Percentiles rank a stretch among this genome's conserved stretches.
Evolutionary conservation across 306 rosid species (phyloP).

Genomic region (Dicorynia guianensis): DNA sequence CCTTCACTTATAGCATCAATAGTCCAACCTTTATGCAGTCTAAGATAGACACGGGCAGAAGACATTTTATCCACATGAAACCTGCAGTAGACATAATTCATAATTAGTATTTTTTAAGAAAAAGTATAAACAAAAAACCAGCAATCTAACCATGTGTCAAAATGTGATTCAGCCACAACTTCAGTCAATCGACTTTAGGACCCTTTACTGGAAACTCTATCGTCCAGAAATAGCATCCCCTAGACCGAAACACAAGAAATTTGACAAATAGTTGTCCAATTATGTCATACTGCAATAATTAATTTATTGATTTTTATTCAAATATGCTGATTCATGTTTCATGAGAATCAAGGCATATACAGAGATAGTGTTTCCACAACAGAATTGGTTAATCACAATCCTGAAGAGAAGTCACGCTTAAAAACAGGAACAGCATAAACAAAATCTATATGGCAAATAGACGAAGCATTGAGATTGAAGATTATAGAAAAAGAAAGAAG

Average conservation of each 20-base stretch:
- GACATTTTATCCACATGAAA: slow-evolving; percentile 99
- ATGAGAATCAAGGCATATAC: neutral
- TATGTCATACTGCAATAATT: neutral
- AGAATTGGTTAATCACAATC: slow-evolving; percentile 29
- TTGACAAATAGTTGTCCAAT: slow-evolving; percentile 3
- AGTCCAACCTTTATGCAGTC: slow-evolving; percentile 90
- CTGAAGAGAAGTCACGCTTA: neutral
- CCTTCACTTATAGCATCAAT: slow-evolving; percentile 88
- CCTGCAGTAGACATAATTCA: slow-evolving; percentile 54
- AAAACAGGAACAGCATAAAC: neutral
- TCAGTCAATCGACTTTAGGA: neutral
- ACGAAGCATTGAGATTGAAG: too few relatives aligned
- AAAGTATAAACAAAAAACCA: neutral
- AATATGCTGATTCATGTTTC: too few relatives aligned
- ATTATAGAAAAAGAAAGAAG: too few relatives aligned
- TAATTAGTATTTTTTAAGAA: neutral
- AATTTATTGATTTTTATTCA: too few relatives aligned
- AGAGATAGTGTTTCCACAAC: neutral
- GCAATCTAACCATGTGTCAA: slow-evolving; percentile 9
- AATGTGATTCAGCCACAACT: slow-evolving; percentile 6
- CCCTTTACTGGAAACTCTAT: too few relatives aligned
- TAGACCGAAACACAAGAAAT: neutral
- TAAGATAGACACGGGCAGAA: slow-evolving; percentile 93
- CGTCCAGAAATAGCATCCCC: neutral
- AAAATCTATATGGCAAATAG: too few relatives aligned